A percentile compares a stretch with the other conserved stretches of the same genome.
Evolutionary conservation across 257 asterid genomes (phyloP).

Genomic region (Primulina eburnea): DNA sequence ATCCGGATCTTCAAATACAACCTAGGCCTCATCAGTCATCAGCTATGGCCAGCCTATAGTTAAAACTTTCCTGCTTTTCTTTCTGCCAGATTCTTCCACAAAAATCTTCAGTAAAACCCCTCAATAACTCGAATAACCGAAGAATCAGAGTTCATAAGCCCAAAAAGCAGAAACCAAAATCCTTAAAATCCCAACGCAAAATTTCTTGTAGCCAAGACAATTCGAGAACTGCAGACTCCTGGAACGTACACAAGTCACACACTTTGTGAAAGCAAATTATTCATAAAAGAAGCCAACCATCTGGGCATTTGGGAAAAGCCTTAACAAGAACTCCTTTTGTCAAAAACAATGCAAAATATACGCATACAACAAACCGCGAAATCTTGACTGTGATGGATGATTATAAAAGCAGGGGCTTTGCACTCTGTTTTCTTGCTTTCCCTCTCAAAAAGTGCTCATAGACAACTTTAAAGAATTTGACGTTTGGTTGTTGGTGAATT

Average conservation of each 20-base stretch:
- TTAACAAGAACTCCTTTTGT: background rate
- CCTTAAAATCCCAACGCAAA: slow-evolving; percentile 13
- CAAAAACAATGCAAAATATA: background rate
- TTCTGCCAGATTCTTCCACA: slow-evolving; percentile 14
- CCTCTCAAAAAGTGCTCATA: slow-evolving; percentile 13
- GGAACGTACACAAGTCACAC: background rate
- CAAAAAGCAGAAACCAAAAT: background rate
- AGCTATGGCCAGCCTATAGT: slow-evolving; percentile 24
- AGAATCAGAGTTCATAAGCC: background rate
- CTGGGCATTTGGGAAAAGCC: background rate
- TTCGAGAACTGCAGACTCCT: background rate
- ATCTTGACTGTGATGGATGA: background rate
- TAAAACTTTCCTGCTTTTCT: slow-evolving; percentile 18
- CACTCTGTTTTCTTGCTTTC: slow-evolving; percentile 26
- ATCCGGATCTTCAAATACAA: slow-evolving; percentile 33
- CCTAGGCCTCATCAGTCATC: slow-evolving; percentile 39
- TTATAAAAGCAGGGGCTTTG: background rate
- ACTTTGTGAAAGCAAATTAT: background rate
- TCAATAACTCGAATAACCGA: slow-evolving; percentile 24
- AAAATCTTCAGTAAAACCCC: slow-evolving; percentile 14
- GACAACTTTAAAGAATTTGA: background rate
- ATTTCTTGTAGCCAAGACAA: background rate
- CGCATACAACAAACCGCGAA: slow-evolving; percentile 16
- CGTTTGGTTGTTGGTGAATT: too few relatives aligned
- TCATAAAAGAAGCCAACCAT: background rate